Evolutionary conservation across 2,329 filamentous ascomycete species (phyloP), one percentile per base, ranked within the genome.

Genomic region (Xylaria sp.): DNA sequence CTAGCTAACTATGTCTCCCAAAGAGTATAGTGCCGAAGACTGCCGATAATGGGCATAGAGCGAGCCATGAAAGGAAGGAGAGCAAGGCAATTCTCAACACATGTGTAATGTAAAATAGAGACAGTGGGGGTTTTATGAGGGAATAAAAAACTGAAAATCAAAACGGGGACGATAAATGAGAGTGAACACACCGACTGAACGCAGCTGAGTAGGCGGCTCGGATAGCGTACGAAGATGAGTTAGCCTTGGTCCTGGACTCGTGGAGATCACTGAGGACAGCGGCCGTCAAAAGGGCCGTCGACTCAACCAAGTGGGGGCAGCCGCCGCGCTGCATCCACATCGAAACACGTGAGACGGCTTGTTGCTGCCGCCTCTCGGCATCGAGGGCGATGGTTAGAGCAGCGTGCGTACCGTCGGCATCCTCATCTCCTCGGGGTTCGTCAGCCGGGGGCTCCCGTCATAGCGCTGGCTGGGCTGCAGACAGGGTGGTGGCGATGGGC

Each of bases 291-390:
- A 94, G 86, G 2, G 91, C 91, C 51, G 92, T 94, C 44, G 91
- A 92, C 81, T 95, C 92, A 63, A 95, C 87, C 80, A 94, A 85
- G 82, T 95, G 91, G 64, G 93, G 92, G 70, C 94, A 91, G 75
- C 89, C 89, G 72, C 90, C 90, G 78, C 91, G 88, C 76, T 91
- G 87, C 85, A 91, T 89, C 91, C 91, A 92, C 81, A 90, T 86
- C 51, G 86, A 86, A 58, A 90, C 88, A 60, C 86, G 83, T 60
- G 87, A 86, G 58, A 90, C 87, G 67, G 88, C 85, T 69, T 84
- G 80, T 75, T 83, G 82, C 69, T 80, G 78, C 65, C 77, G 71
- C 48, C 70, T 70, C 57, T 69, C 69, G 68, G 63, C 71, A 37
- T 70, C 66, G 13, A 51, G 58, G 39, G 65, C 46, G 23, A 59